These are phyloP conservation scores for Fusarium sp. DNA, from an alignment of 2,329 filamentous ascomycete species.

Conservation along the genomic window DNA sequence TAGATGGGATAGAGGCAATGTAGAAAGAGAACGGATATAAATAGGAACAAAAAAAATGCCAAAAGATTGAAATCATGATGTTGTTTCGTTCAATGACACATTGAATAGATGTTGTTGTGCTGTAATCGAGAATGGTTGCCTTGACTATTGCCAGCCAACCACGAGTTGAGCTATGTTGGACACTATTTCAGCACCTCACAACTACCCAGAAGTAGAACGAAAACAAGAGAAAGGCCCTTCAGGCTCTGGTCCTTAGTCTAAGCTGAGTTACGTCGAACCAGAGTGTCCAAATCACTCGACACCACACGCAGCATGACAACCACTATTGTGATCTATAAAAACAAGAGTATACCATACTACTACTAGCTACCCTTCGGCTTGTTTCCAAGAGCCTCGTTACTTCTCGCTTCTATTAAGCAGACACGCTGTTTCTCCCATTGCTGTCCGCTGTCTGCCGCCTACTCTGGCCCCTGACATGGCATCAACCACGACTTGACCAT, in stretches of 20 bases:
- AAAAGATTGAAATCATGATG: constrained; percentile 13
- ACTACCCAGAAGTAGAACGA: neutral
- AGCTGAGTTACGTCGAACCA: no score
- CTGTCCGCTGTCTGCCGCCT: constrained; percentile 22
- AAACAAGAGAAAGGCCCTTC: no score
- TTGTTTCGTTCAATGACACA: neutral
- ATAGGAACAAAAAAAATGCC: constrained; percentile 31
- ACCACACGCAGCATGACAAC: neutral
- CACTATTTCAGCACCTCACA: neutral
- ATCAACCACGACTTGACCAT: constrained; percentile 29
- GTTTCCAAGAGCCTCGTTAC: constrained; percentile 31
- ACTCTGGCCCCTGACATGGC: constrained; percentile 18
- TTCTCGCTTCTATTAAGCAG: constrained; percentile 42
- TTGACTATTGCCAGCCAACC: neutral
- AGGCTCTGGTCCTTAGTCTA: no score
- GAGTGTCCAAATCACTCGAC: no score
- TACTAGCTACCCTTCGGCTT: neutral
- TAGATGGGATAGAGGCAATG: constrained; percentile 38
- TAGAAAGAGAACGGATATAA: constrained; percentile 22
- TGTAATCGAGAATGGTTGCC: no score
- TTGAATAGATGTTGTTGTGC: neutral
- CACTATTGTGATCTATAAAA: neutral
- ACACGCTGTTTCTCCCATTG: constrained; percentile 31
- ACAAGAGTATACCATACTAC: neutral
- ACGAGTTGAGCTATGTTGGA: neutral